Percentiles rank a stretch among this genome's conserved stretches.
Evolutionary conservation across 768 basidiomycete genomes (phyloP).

Genomic region (Russula sp.): DNA sequence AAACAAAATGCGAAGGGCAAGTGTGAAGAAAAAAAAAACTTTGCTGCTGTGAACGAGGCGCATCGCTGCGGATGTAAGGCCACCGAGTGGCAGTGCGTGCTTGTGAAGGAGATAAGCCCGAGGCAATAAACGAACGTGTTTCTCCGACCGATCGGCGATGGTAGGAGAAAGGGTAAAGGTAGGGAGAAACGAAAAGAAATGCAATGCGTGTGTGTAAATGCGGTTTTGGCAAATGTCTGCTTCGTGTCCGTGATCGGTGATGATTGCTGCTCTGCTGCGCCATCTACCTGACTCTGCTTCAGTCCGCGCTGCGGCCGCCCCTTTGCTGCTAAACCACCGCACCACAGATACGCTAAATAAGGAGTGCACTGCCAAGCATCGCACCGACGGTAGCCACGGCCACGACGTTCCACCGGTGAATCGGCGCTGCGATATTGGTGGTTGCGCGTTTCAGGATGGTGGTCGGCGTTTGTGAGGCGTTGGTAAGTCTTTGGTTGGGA

Average conservation of each 20-base stretch:
- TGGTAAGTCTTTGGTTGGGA: constrained; percentile 62
- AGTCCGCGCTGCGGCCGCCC: background rate
- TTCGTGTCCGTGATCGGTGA: constrained; percentile 11
- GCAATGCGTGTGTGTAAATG: constrained; percentile 5
- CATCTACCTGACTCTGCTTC: constrained; percentile 3
- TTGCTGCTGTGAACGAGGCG: background rate
- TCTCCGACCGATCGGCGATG: constrained; percentile 16
- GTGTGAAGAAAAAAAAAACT: background rate
- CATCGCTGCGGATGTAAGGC: background rate
- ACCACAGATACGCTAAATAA: background rate
- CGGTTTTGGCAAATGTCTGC: constrained; percentile 8
- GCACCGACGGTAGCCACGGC: background rate
- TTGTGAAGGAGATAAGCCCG: background rate
- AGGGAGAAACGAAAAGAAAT: background rate
- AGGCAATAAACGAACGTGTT: constrained; percentile 16
- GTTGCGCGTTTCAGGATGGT: background rate
- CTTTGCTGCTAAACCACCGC: background rate
- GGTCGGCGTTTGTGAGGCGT: constrained; percentile 24
- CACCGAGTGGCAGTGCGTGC: background rate
- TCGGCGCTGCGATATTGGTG: background rate
- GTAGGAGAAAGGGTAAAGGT: constrained; percentile 8
- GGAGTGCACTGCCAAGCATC: constrained; percentile 4
- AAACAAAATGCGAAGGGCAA: background rate
- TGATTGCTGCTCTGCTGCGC: background rate
- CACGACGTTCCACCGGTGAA: constrained; percentile 1